Conservation (phyloP, 495 filamentous ascomycete genomes). For the Penicillium desertorum region DNA sequence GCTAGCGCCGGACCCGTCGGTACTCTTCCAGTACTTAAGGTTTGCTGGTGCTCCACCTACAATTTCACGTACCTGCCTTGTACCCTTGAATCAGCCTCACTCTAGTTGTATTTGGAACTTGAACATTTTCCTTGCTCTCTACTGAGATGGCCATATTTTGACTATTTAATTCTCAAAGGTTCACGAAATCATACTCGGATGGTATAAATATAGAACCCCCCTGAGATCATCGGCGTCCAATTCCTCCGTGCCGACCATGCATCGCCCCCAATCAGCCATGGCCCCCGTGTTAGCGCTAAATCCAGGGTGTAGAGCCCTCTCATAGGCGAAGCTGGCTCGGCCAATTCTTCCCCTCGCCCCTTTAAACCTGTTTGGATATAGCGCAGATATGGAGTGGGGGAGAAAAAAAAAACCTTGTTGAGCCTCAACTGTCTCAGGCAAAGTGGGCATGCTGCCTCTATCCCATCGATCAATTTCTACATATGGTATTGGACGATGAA, state of each 20-base stretch:
- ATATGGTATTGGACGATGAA: neutral
- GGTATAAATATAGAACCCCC: constrained; percentile 14
- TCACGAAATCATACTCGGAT: neutral
- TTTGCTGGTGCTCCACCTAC: neutral
- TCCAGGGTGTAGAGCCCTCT: neutral
- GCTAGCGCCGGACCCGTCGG: constrained; percentile 10
- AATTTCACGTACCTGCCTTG: neutral
- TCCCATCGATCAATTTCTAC: neutral
- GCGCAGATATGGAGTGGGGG: neutral
- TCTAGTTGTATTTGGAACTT: neutral
- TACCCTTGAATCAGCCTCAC: neutral
- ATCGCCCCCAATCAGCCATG: neutral
- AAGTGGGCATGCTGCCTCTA: neutral
- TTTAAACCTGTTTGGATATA: neutral
- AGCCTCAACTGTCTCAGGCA: constrained; percentile 8
- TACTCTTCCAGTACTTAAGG: constrained; percentile 7
- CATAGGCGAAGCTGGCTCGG: constrained; percentile 1
- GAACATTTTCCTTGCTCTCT: neutral
- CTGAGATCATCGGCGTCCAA: neutral
- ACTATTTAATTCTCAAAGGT: neutral
- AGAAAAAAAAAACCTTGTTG: neutral
- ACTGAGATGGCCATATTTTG: neutral
- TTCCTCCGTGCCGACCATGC: neutral
- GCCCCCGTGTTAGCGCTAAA: constrained; percentile 8
- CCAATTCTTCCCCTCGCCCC: constrained; percentile 2